Evolutionary conservation across 768 basidiomycete species (phyloP).

Genomic region (Psilocybe sp.): DNA sequence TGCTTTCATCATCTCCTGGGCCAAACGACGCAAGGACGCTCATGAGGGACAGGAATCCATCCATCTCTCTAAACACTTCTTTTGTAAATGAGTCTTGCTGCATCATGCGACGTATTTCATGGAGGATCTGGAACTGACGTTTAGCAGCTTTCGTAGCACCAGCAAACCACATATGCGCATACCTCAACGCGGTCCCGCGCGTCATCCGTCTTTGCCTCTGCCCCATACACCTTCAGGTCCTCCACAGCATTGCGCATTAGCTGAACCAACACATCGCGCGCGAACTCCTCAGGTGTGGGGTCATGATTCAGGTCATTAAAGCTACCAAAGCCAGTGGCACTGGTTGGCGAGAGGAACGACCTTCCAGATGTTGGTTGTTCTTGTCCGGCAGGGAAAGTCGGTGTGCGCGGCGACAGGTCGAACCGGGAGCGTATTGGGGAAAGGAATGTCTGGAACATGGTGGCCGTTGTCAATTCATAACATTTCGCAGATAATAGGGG

Average conservation of each 20-base stretch:
- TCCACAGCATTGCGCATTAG: conserved; percentile 71
- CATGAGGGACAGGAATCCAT: conserved; percentile 76
- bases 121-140: conserved; percentile 43
- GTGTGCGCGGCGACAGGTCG: conserved; percentile 37
- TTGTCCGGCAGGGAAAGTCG: conserved; percentile 21
- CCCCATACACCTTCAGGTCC: conserved; percentile 50
- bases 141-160: neutral
- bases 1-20: conserved; percentile 17
- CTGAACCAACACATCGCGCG: conserved; percentile 67
- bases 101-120: conserved; percentile 68
- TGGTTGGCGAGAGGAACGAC: conserved; percentile 7
- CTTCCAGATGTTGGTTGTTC: conserved; percentile 13
- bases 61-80: conserved; percentile 77
- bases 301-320: conserved; percentile 34
- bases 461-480: neutral
- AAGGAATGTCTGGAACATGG: conserved; percentile 59
- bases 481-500: no score
- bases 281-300: conserved; percentile 66
- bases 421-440: conserved; percentile 58
- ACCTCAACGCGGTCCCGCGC: conserved; percentile 52
- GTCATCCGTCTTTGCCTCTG: conserved; percentile 33
- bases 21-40: conserved; percentile 65
- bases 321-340: conserved; percentile 10
- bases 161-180: conserved; percentile 18
- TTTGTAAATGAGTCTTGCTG: conserved; percentile 63